Conservation (phyloP, 371 early-diverging fungal species). For the Mortierella sp. region DNA sequence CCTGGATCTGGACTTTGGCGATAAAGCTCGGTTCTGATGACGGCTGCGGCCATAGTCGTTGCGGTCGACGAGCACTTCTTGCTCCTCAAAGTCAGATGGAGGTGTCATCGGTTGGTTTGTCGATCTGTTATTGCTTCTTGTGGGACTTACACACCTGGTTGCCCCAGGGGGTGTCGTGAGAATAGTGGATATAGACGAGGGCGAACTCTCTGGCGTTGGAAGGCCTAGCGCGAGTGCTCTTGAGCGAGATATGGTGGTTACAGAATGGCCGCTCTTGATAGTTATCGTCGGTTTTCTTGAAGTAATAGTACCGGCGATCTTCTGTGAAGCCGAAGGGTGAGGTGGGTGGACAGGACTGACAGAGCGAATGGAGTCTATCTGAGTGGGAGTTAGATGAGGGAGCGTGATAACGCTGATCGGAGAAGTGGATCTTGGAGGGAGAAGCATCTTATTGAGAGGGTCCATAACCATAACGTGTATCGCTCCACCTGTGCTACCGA, state of each 20-base stretch:
- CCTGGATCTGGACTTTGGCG: background rate
- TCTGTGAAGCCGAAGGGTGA: background rate
- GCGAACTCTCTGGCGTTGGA: conserved; percentile 13
- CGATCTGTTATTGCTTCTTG: background rate
- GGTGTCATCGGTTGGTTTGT: background rate
- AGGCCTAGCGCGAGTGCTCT: background rate
- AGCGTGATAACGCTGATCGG: conserved; percentile 6
- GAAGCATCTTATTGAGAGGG: conserved; percentile 14
- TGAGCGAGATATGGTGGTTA: background rate
- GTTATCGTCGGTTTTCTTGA: background rate
- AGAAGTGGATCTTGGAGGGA: background rate
- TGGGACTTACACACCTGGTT: background rate
- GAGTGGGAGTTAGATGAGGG: conserved; percentile 24
- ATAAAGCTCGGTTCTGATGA: background rate
- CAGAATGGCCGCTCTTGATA: background rate
- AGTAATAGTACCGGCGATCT: background rate
- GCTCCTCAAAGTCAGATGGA: conserved; percentile 21
- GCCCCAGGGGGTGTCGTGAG: background rate
- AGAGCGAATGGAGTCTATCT: conserved; percentile 21
- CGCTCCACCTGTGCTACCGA: conserved; percentile 46
- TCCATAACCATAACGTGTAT: conserved; percentile 45
- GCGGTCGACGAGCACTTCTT: conserved; percentile 33
- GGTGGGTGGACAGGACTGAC: conserved; percentile 12
- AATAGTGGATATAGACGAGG: background rate
- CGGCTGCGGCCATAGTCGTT: conserved; percentile 5